Percentiles rank a stretch among this genome's conserved stretches.
Evolutionary conservation across 2,329 filamentous ascomycete species (phyloP).

Genomic region (Tolypocladium paradoxum): DNA sequence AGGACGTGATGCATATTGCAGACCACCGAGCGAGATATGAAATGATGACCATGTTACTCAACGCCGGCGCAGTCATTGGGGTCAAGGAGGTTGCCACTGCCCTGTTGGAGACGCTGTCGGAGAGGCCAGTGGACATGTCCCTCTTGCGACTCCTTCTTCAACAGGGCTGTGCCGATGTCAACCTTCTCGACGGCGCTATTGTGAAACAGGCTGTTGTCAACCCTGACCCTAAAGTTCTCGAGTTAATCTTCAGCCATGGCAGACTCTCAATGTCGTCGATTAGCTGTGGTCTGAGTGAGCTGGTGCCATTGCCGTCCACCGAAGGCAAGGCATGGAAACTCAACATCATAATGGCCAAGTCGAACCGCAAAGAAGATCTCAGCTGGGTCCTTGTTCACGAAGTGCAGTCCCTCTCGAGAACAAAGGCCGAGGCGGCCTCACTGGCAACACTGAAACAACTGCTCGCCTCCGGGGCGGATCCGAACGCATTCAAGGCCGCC

Average conservation of each 20-base stretch:
- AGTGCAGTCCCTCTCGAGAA: constrained; percentile 31
- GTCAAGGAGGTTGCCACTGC: constrained; percentile 30
- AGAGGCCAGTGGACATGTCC: constrained; percentile 37
- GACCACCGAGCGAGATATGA: constrained; percentile 32
- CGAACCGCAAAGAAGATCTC: constrained; percentile 31
- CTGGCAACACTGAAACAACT: constrained; percentile 35
- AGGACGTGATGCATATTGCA: constrained; percentile 33
- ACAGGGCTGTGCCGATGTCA: constrained; percentile 42
- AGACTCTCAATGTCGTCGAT: constrained; percentile 33
- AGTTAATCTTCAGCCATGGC: constrained; percentile 34
- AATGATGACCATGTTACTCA: constrained; percentile 36
- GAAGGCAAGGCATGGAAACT: constrained; percentile 39
- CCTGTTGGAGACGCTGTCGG: constrained; percentile 29
- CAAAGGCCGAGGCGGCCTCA: constrained; percentile 22
- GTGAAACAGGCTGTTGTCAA: constrained; percentile 29
- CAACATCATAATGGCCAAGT: constrained; percentile 31
- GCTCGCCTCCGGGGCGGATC: constrained; percentile 39
- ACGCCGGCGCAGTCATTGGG: constrained; percentile 31
- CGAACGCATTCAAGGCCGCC: constrained; percentile 41
- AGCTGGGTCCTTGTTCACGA: constrained; percentile 38
- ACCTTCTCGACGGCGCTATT: constrained; percentile 32
- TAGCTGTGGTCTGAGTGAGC: constrained; percentile 27
- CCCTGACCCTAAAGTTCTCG: constrained; percentile 36
- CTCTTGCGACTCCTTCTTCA: constrained; percentile 38
- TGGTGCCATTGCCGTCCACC: constrained; percentile 32